Percentiles rank a stretch among this genome's conserved stretches.
Conservation (phyloP, 2,329 filamentous ascomycete genomes). For the Leptodontidium sp. region DNA sequence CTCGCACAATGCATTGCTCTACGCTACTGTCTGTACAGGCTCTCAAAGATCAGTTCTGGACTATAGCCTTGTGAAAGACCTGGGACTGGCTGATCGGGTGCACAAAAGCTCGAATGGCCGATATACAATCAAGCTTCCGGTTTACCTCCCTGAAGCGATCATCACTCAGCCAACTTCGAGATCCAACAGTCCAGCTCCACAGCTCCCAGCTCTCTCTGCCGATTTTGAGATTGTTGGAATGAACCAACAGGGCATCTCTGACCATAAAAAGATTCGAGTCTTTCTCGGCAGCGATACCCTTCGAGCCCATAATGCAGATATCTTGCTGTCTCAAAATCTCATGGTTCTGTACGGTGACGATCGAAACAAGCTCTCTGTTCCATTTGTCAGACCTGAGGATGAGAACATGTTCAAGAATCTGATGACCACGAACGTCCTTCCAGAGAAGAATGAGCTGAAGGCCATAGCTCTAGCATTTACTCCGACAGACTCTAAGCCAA, state of each 20-base stretch:
- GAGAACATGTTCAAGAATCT: conserved; percentile 82
- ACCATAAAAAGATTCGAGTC: conserved; percentile 76
- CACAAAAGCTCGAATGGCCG: conserved; percentile 70
- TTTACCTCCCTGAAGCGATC: conserved; percentile 92
- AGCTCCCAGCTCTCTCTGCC: conserved; percentile 82
- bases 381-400: conserved; percentile 91
- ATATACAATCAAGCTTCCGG: conserved; percentile 76
- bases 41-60: conserved; percentile 89
- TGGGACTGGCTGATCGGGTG: conserved; percentile 74
- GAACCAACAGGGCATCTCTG: conserved; percentile 58
- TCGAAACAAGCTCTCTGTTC: conserved; percentile 85
- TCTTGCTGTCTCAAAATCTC: conserved; percentile 90
- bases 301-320: conserved; percentile 85
- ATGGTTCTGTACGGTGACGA: conserved; percentile 89
- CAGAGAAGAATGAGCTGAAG: conserved; percentile 67
- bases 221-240: conserved; percentile 77
- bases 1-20: conserved; percentile 86
- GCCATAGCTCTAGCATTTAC: conserved; percentile 45
- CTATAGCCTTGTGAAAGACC: conserved; percentile 74
- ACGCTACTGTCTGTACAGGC: conserved; percentile 91
- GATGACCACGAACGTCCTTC: conserved; percentile 64
- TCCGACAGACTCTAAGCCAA: conserved; percentile 42
- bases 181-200: conserved; percentile 75
- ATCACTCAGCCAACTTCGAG: conserved; percentile 79
- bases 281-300: conserved; percentile 91